Base-by-base conservation (phyloP, 2,329 filamentous ascomycete genomes). In the Talaromyces amestolkiae region DNA sequence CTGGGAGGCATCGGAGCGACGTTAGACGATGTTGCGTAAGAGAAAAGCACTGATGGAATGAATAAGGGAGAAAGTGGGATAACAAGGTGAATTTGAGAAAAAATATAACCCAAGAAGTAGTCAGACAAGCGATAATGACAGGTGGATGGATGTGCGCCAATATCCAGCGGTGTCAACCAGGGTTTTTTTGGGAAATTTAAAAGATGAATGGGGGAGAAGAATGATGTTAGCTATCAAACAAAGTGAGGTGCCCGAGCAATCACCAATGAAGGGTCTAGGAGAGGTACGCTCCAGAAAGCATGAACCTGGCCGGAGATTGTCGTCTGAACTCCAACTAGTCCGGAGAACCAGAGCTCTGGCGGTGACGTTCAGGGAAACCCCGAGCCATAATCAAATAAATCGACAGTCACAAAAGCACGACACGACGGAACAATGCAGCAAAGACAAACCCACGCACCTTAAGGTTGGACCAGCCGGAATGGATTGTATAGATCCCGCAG, bases 1-100 rank as follows among this genome's bases (percentile, higher is more conserved):
- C 93, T 97, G 87, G 89, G 84, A 87, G 91, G 92, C 93, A 97
- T 97, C 27, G 89, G 94, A 91, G 89, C 83, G 78, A 69, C 76
- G 75, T 72, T 75, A 76, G 69, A 67, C 61, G 27, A 61, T 58
- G 56, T 45, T 45, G 45, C 51, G 58, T 22, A 45, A 39, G 9
- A 31, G 22, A 19, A 15, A 33, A 13, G 17, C 6, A 39, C 6
- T 17, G 54, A 59, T 59, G 56, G 35, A 27, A 27, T 43, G 22
- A 27, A 37, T 43, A 33, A 51, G n/a, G 27, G 33, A 8, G 17
- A 6, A 45, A 51, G 53, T 24, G 13, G 19, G 33, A 56, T 37
- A 56, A 10, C 9, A 27, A 39, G 19, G 11, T 15, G n/a, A 24
- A 2, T 11, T 33, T 17, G 7, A 17, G 11, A 37, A 17, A 35